Evolutionary conservation across 768 basidiomycete genomes (phyloP), one percentile per base, ranked within the genome.

Genomic region (Boletus rubescentipes): DNA sequence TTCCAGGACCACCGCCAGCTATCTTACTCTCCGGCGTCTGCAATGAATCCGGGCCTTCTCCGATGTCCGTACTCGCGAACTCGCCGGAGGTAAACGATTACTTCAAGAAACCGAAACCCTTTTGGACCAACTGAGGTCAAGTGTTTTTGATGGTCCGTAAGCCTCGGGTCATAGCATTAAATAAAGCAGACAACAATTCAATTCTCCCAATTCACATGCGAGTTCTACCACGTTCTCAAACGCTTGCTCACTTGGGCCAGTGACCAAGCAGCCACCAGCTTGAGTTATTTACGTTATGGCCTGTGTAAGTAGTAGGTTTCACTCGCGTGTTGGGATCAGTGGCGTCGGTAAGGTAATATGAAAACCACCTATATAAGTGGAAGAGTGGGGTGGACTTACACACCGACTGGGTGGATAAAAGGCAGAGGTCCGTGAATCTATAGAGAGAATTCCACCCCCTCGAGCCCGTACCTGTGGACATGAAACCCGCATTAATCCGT

Each of bases 241-340:
- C 31, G 18, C 11, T n/a, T 40, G 23, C n/a, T 35, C 39, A 42
- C 46, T 23, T 21, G 26, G 6, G 26, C 26, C 26, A 26, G 4
- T 35, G 26, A 9, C 23, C 26, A 8, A 14, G 4, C 26, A 26
- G 4, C 31, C 20, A 9, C 23, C 26, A 8, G 11, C 39, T 46
- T 31, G 39, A 21, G 18, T 36, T 9, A 4, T 16, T 63, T 57
- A 63, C 63, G 62, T 63, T 31, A 38, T 23, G 11, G n/a, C 30
- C 32, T 38, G 41, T 35, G 50, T 48, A 40, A 47, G 50, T 48
- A 40, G 44, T 34, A 37, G 8, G 32, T 36, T 15, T 34, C 43
- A 40, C 37, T 38, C 21, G 23, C 39, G 5, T 37, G 42, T 38
- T 46, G 31, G 52, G 37, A 56, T 49, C 45, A 53, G 57, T 62